Conservation (phyloP, 768 basidiomycete species). For the Rhizopogon vinicolor region DNA sequence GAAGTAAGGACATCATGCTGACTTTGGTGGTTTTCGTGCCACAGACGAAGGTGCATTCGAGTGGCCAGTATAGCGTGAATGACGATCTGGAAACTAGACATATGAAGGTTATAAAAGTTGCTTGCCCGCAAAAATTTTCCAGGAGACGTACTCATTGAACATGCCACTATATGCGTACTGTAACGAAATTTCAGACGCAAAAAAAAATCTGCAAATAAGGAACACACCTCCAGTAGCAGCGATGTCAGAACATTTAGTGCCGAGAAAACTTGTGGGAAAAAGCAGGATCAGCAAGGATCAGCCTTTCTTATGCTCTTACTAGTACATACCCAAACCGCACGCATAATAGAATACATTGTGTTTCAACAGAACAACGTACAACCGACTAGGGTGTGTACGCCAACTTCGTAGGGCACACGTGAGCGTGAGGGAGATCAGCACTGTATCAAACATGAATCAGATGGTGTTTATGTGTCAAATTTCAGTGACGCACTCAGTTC, state of each 20-base stretch:
- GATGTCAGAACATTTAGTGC: constrained; percentile 1
- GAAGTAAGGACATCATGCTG: not conserved
- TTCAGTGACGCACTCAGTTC: not conserved
- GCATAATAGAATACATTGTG: constrained; percentile 5
- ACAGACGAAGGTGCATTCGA: constrained; percentile 3
- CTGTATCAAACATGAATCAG: not conserved
- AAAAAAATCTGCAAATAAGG: not conserved
- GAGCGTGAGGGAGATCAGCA: constrained; percentile 3
- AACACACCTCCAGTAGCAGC: constrained; percentile 1
- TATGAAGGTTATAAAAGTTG: not conserved
- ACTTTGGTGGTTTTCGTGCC: not conserved
- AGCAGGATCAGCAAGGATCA: not conserved
- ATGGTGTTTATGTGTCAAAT: not conserved
- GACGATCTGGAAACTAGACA: not conserved
- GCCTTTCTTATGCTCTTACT: not conserved
- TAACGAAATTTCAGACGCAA: not conserved
- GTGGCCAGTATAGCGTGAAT: constrained; percentile 3
- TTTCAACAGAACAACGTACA: not conserved
- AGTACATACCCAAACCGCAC: constrained; percentile 2
- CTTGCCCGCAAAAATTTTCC: not conserved
- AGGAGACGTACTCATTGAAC: constrained; percentile 2
- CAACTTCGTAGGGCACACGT: not conserved
- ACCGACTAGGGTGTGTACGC: not conserved
- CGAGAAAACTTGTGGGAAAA: not conserved
- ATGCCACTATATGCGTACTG: constrained; percentile 5